Evolutionary conservation across 768 basidiomycete species (phyloP).

Genomic region (Cystobasidium ongulense): DNA sequence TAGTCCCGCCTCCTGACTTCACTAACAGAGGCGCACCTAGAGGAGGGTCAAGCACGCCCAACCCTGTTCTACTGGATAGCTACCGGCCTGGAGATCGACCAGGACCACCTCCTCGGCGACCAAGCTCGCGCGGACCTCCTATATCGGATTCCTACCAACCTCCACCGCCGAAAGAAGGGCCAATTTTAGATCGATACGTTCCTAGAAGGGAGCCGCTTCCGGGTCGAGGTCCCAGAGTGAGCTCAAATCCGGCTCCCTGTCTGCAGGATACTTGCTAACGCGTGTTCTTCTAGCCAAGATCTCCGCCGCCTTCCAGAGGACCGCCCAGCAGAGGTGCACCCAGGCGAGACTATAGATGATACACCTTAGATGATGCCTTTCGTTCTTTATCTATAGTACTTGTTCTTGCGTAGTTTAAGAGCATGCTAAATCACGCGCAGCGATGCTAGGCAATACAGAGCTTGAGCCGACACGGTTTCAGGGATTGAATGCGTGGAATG

Average conservation of each 20-base stretch:
- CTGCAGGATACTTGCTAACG: neutral
- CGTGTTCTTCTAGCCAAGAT: neutral
- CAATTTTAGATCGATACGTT: neutral
- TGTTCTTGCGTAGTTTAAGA: neutral
- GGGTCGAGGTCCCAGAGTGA: neutral
- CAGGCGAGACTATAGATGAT: neutral
- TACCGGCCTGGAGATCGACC: slow-evolving; percentile 5
- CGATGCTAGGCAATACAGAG: too few relatives aligned
- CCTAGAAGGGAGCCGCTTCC: neutral
- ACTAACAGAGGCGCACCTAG: neutral
- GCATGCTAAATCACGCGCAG: too few relatives aligned
- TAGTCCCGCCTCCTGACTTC: neutral
- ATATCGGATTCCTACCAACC: neutral
- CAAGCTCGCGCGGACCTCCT: neutral
- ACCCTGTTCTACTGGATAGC: neutral
- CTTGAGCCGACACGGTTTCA: too few relatives aligned
- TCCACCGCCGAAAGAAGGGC: neutral
- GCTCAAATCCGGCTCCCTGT: neutral
- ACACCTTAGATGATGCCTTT: neutral
- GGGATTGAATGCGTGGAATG: too few relatives aligned
- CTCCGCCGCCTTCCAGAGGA: neutral
- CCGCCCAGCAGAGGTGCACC: too few relatives aligned
- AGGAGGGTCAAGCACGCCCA: neutral
- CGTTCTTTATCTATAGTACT: neutral
- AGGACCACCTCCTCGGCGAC: neutral